Evolutionary conservation across 139 green algal species (phyloP), one percentile per base, ranked within the genome.

Genomic region (Deuterostichococcus epilithicus): DNA sequence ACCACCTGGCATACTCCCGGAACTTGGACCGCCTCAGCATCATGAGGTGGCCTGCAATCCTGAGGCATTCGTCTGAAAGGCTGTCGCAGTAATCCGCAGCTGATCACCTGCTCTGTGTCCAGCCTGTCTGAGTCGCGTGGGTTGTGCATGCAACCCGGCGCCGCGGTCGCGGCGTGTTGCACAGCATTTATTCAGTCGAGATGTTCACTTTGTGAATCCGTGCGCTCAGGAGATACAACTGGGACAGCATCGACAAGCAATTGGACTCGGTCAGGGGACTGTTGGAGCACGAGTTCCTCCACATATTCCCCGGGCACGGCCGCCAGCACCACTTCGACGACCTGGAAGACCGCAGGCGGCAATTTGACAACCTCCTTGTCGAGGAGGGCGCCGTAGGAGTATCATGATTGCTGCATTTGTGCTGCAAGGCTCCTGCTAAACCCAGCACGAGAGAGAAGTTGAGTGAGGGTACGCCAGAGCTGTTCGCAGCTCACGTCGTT

Each of bases 251-350:
- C 20, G 63, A 68, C 0, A 34, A 77, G 68, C 90, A 96, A 81
- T 44, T 92, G 69, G 73, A 86, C 22, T 90, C 81, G 66, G 81
- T 93, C 36, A 65, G 72, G 1, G 80, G 78, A 67, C 78, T 95
- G 78, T 38, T 85, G 76, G 30, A 87, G 15, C 82, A 87, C 13
- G 85, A 90, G 66, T 94, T 91, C 66, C 70, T 92, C 78, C 83
- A 92, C 45, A 75, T 95, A 44, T 79, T 94, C 76, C 90, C 90
- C 0, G 90, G 90, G 28, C 89, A 94, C 68, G 88, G 88, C 35
- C 58, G 86, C 10, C 58, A 71, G 42, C 39, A 45, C 2, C 35
- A 39, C 39, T 82, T 82, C 72, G 78, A 63, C n/a, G 38, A 70
- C 68, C 58, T 36, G 1, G 30, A 71, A 1, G 78, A 81, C 33